These are phyloP conservation scores for Verticillium tricorpus DNA, from an alignment of 2,329 filamentous ascomycete genomes.

Conservation along the genomic window DNA sequence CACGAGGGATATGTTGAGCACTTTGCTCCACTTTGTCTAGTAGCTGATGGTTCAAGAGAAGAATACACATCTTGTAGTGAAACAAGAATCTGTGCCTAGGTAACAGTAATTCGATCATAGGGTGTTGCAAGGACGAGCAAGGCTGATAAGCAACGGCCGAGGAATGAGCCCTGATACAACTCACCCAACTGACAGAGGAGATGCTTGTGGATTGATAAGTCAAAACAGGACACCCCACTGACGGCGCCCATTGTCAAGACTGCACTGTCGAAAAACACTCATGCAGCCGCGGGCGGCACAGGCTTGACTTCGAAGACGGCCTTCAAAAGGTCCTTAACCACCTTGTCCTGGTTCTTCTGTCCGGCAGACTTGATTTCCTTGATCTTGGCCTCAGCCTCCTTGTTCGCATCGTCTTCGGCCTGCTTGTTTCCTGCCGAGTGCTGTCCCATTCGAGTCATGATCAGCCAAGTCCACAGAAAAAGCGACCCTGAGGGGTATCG, in stretches of 20 bases:
- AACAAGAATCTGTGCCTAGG: neutral
- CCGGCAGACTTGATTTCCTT: slow-evolving; percentile 77
- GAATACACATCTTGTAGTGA: neutral
- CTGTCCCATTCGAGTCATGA: slow-evolving; percentile 38
- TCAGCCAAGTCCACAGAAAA: neutral
- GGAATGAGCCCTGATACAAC: neutral
- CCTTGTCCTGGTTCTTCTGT: slow-evolving; percentile 71
- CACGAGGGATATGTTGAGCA: slow-evolving; percentile 49
- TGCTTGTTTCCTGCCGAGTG: slow-evolving; percentile 85
- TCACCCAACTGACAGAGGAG: neutral
- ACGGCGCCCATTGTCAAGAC: neutral
- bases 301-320: slow-evolving; percentile 85
- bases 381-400: slow-evolving; percentile 72
- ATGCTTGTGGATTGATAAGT: neutral
- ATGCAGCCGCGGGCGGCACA: slow-evolving; percentile 38
- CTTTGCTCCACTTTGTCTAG: slow-evolving; percentile 46
- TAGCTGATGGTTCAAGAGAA: slow-evolving; percentile 1
- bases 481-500: too few relatives aligned
- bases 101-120: slow-evolving; percentile 2
- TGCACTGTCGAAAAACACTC: neutral
- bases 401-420: slow-evolving; percentile 76
- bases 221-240: too few relatives aligned
- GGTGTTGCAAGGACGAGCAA: neutral
- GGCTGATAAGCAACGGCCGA: neutral
- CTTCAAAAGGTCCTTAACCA: slow-evolving; percentile 76